phyloP scores from a whole-genome alignment of 768 basidiomycete genomes.

The Calocybe gangraenosa region DNA sequence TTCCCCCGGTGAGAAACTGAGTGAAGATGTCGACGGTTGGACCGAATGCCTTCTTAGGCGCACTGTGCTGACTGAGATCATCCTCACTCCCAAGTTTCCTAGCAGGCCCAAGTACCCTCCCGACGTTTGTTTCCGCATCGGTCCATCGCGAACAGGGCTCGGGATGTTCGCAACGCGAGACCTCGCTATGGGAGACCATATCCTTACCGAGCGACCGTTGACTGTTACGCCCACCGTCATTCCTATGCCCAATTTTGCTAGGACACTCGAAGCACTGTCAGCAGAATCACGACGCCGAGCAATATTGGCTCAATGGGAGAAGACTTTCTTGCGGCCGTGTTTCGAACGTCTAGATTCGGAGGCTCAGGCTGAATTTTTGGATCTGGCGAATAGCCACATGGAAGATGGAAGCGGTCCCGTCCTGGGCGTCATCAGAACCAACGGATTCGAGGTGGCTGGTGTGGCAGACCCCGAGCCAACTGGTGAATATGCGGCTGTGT shows the following conservation, averaged over 20 bases:
- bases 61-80: conserved; percentile 5
- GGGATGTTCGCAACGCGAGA: conserved; percentile 22
- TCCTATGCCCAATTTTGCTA: conserved; percentile 13
- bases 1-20: neutral
- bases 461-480: conserved; percentile 17
- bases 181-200: conserved; percentile 19
- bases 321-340: conserved; percentile 13
- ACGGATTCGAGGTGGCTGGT: conserved; percentile 21
- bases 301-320: conserved; percentile 17
- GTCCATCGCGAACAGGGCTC: conserved; percentile 13
- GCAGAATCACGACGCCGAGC: conserved; percentile 6
- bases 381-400: conserved; percentile 26
- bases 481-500: conserved; percentile 22
- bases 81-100: conserved; percentile 13
- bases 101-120: conserved; percentile 8
- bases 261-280: conserved; percentile 5
- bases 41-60: conserved; percentile 16
- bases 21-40: conserved; percentile 8
- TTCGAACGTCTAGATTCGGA: conserved; percentile 22
- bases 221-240: conserved; percentile 16
- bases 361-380: conserved; percentile 24
- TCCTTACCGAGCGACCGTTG: conserved; percentile 19
- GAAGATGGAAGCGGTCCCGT: conserved; percentile 31
- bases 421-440: conserved; percentile 29
- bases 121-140: conserved; percentile 11